phyloP scores from a whole-genome alignment of 2,329 filamentous ascomycete genomes.

The Karstenula rhodostoma region DNA sequence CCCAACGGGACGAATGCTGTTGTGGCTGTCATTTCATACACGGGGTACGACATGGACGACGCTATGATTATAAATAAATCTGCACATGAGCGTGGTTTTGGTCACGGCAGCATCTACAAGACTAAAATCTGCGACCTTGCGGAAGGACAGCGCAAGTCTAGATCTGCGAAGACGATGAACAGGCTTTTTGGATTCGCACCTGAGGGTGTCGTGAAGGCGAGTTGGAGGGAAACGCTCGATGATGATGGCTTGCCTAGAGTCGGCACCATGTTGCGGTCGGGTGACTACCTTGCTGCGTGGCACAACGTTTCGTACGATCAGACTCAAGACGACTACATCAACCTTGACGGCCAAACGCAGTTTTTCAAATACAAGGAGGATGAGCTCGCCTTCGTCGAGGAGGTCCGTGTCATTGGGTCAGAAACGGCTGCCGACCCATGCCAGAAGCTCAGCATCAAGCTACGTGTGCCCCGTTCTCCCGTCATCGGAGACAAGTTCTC shows the following conservation, averaged over 20 bases:
- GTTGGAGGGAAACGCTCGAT: slow-evolving; percentile 77
- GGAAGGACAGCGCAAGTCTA: slow-evolving; percentile 73
- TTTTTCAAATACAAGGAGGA: slow-evolving; percentile 95
- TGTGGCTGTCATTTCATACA: slow-evolving; percentile 98
- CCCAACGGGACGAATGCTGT: slow-evolving; percentile 95
- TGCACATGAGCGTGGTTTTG: slow-evolving; percentile 93
- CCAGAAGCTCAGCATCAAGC: slow-evolving; percentile 90
- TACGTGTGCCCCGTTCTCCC: slow-evolving; percentile 87
- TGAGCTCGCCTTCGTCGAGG: slow-evolving; percentile 88
- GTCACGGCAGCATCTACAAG: slow-evolving; percentile 96
- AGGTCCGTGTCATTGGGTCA: slow-evolving; percentile 87
- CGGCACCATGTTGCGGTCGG: slow-evolving; percentile 78
- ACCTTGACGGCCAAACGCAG: slow-evolving; percentile 84
- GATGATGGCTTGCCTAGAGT: slow-evolving; percentile 86
- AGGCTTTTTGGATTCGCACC: slow-evolving; percentile 94
- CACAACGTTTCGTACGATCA: slow-evolving; percentile 84
- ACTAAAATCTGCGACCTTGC: slow-evolving; percentile 90
- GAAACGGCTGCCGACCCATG: slow-evolving; percentile 83
- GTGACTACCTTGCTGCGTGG: slow-evolving; percentile 87
- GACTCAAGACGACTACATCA: slow-evolving; percentile 76
- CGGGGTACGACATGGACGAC: slow-evolving; percentile 99
- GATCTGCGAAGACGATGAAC: slow-evolving; percentile 72
- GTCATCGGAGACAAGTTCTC: slow-evolving; percentile 99
- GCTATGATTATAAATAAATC: slow-evolving; percentile 99
- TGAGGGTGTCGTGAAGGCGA: slow-evolving; percentile 73